Conservation (phyloP, 2,329 filamentous ascomycete species). For the Saccharata proteae region DNA sequence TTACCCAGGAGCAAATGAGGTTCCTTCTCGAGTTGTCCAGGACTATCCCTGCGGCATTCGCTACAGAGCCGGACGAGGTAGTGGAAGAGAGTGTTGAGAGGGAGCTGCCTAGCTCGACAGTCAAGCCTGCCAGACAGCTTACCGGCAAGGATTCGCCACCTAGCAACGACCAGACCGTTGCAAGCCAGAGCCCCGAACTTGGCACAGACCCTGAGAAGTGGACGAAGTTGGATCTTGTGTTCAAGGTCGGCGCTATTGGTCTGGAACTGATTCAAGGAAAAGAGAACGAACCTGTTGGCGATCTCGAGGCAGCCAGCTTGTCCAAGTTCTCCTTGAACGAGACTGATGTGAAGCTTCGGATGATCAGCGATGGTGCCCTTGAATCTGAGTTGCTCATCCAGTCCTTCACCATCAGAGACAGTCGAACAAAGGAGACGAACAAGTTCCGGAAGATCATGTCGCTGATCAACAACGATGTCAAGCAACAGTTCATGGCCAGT, state of each 20-base stretch:
- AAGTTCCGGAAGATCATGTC: conserved; percentile 99
- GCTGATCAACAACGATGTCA: conserved; percentile 80
- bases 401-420: conserved; percentile 91
- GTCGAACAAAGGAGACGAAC: conserved; percentile 76
- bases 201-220: conserved; percentile 58
- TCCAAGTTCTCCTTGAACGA: conserved; percentile 92
- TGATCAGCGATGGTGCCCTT: conserved; percentile 82
- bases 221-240: conserved; percentile 88
- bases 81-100: conserved; percentile 60
- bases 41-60: conserved; percentile 79
- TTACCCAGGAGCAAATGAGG: conserved; percentile 84
- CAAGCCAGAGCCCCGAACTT: conserved; percentile 50
- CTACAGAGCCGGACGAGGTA: conserved; percentile 56
- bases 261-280: conserved; percentile 74
- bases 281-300: conserved; percentile 64
- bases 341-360: conserved; percentile 79
- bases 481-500: conserved; percentile 96
- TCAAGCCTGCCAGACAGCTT: conserved; percentile 36
- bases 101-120: conserved; percentile 51
- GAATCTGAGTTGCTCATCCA: conserved; percentile 90
- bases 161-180: conserved; percentile 34
- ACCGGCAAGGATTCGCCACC: conserved; percentile 23
- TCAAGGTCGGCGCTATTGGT: conserved; percentile 77
- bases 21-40: conserved; percentile 79
- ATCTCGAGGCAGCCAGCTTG: conserved; percentile 66